A percentile compares a stretch with the other conserved stretches of the same genome.
phyloP scores from a whole-genome alignment of 768 basidiomycete species.

The Russula brevipes region DNA sequence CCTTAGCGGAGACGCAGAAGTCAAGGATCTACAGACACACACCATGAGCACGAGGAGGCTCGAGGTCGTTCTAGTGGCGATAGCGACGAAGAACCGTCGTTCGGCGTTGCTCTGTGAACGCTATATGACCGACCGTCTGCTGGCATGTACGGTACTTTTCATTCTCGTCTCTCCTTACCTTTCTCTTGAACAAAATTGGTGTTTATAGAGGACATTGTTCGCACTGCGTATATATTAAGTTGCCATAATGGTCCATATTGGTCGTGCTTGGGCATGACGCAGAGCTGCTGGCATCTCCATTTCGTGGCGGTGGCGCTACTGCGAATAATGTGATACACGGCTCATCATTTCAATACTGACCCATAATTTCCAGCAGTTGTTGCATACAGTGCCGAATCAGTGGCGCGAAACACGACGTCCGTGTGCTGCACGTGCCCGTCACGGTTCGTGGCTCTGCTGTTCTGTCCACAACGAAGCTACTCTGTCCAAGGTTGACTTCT shows the following conservation, averaged over 20 bases:
- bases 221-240: background rate
- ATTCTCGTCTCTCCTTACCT: background rate
- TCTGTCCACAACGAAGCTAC: too few species aligned
- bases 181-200: background rate
- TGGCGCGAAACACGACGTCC: too few species aligned
- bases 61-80: background rate
- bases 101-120: conserved; percentile 20
- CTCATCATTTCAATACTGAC: too few species aligned
- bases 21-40: background rate
- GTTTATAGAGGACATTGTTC: background rate
- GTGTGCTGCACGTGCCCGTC: too few species aligned
- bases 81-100: conserved; percentile 19
- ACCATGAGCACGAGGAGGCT: background rate
- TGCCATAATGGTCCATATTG: background rate
- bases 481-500: too few species aligned
- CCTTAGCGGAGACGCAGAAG: background rate
- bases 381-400: too few species aligned
- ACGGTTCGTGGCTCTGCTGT: too few species aligned
- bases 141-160: conserved; percentile 2
- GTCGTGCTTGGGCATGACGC: background rate
- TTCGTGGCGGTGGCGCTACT: too few species aligned
- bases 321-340: too few species aligned
- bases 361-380: too few species aligned
- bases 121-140: background rate
- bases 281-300: too few species aligned